Conservation (phyloP, 768 basidiomycete genomes). For the Macrolepiota dolichaula region DNA sequence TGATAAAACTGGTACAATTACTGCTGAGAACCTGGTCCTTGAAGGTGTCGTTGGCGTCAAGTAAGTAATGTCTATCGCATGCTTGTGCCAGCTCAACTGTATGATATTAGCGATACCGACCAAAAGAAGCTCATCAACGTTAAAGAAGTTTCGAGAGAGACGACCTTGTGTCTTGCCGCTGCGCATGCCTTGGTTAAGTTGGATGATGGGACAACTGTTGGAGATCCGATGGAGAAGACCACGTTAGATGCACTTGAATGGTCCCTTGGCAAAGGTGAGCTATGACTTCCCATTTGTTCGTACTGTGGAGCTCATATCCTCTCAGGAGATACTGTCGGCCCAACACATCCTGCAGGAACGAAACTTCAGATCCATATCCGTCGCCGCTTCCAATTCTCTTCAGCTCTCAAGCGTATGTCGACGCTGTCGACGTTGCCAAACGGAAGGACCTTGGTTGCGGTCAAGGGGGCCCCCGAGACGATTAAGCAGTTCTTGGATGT, state of each 20-base stretch:
- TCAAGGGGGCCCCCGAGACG: conserved; percentile 98
- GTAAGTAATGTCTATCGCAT: conserved; percentile 42
- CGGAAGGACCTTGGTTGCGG: conserved; percentile 61
- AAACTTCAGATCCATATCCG: conserved; percentile 63
- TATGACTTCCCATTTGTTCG: background rate
- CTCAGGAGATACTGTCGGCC: conserved; percentile 67
- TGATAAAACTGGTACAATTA: conserved; percentile 99
- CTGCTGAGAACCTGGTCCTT: conserved; percentile 90
- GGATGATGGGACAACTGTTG: conserved; percentile 91
- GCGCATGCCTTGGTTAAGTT: conserved; percentile 94
- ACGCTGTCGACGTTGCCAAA: conserved; percentile 71
- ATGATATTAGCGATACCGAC: conserved; percentile 48
- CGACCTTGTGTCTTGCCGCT: conserved; percentile 84
- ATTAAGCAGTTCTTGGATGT: conserved; percentile 80
- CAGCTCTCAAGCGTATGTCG: conserved; percentile 96
- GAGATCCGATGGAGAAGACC: conserved; percentile 99
- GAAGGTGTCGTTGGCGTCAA: conserved; percentile 92
- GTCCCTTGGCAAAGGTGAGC: conserved; percentile 68
- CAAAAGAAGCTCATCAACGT: conserved; percentile 71
- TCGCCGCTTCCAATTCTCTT: conserved; percentile 96
- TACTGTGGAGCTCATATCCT: conserved; percentile 49
- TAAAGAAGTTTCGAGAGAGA: conserved; percentile 70
- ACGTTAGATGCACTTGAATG: conserved; percentile 90
- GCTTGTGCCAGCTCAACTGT: conserved; percentile 1
- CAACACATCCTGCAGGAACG: conserved; percentile 48